Evolutionary conservation across 345 rosid species (phyloP).

Genomic region (Eutrema heterophyllum): DNA sequence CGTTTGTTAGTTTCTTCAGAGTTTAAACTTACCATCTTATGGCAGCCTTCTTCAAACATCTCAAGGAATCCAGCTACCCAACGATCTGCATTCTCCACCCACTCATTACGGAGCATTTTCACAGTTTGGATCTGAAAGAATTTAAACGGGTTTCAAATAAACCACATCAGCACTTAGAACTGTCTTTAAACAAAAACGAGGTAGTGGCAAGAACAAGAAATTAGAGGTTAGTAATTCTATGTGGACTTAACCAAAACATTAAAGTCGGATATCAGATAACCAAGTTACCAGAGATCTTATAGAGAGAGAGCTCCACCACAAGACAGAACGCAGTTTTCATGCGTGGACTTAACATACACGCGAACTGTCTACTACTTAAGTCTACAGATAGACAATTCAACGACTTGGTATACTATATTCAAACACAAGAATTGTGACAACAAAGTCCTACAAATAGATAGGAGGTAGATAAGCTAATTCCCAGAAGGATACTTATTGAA

Average conservation of each 20-base stretch:
- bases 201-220: too few relatives aligned
- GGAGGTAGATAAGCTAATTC: neutral
- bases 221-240: too few relatives aligned
- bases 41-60: constrained; percentile 61
- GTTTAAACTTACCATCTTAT: constrained; percentile 45
- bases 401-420: neutral
- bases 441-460: neutral
- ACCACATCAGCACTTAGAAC: neutral
- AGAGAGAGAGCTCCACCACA: neutral
- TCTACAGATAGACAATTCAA: neutral
- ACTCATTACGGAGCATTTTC: constrained; percentile 44
- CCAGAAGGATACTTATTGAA: too few relatives aligned
- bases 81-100: constrained; percentile 59
- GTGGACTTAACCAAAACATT: neutral
- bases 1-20: neutral
- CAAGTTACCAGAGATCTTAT: neutral
- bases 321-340: neutral
- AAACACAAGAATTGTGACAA: neutral
- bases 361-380: neutral
- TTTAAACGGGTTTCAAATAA: neutral
- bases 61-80: constrained; percentile 65
- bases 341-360: neutral
- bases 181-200: neutral
- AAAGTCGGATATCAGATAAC: neutral
- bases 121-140: constrained; percentile 46